These are phyloP conservation scores for Cystobasidiopsis lactophilus DNA, from an alignment of 768 basidiomycete genomes.

Conservation along the genomic window DNA sequence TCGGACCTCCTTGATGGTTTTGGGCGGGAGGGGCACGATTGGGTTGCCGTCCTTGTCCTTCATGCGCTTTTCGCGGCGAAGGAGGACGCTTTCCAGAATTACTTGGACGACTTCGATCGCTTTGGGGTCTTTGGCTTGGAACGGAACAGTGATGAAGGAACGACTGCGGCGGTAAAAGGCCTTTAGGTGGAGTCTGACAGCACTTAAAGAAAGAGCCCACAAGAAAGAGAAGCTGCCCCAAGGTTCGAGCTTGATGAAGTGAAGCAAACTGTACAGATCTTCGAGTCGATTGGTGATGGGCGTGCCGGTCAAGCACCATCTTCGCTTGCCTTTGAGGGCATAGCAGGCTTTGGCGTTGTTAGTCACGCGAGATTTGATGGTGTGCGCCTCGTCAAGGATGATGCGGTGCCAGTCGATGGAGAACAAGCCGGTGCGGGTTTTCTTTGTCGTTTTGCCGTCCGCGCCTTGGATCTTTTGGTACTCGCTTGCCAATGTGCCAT, in stretches of 20 bases:
- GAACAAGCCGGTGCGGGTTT: slow-evolving; percentile 8
- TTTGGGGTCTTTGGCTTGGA: slow-evolving; percentile 71
- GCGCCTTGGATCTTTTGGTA: slow-evolving; percentile 26
- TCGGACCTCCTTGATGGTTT: slow-evolving; percentile 51
- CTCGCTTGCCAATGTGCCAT: slow-evolving; percentile 76
- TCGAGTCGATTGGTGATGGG: slow-evolving; percentile 66
- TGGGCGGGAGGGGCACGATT: slow-evolving; percentile 70
- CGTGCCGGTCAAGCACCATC: slow-evolving; percentile 89
- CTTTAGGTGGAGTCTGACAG: too few relatives aligned
- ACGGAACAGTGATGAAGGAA: slow-evolving; percentile 65
- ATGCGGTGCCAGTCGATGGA: slow-evolving; percentile 19
- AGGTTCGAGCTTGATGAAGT: slow-evolving; percentile 25
- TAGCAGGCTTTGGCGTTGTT: slow-evolving; percentile 72
- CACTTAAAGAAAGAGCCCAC: slow-evolving; percentile 32
- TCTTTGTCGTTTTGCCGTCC: background rate
- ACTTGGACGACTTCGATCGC: slow-evolving; percentile 89
- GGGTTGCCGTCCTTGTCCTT: slow-evolving; percentile 59
- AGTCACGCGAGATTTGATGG: slow-evolving; percentile 71
- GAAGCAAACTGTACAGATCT: slow-evolving; percentile 64
- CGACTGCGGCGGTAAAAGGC: too few relatives aligned
- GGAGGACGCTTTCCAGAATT: slow-evolving; percentile 56
- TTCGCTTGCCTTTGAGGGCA: slow-evolving; percentile 49
- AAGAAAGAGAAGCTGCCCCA: slow-evolving; percentile 37
- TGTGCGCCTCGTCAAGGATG: slow-evolving; percentile 79
- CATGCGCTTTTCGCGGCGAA: slow-evolving; percentile 86